Conservation (phyloP, 2,329 filamentous ascomycete genomes). For the Pezizomycotina sp. region DNA sequence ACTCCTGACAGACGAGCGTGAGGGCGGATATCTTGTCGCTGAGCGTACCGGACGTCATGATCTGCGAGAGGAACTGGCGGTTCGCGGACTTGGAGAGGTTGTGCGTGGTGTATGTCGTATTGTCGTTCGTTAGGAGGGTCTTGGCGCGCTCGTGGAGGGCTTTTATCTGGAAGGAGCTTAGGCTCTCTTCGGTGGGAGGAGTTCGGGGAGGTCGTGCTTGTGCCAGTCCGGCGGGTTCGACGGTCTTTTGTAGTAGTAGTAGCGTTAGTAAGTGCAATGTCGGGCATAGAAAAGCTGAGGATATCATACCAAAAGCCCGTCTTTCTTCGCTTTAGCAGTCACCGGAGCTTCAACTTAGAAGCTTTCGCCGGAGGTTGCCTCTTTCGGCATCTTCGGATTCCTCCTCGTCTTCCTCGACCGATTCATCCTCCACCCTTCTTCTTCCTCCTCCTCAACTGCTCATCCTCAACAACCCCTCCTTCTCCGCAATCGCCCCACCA, state of each 20-base stretch:
- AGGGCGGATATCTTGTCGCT: conserved; percentile 93
- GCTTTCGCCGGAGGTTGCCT: no score
- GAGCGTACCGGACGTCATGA: conserved; percentile 90
- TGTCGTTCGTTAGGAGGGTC: conserved; percentile 60
- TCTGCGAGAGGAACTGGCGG: conserved; percentile 89
- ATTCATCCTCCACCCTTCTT: conserved; percentile 27
- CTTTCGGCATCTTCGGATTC: conserved; percentile 6
- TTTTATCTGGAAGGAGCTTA: conserved; percentile 27
- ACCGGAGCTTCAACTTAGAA: neutral
- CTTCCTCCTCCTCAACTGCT: conserved; percentile 30
- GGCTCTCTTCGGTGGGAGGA: conserved; percentile 29
- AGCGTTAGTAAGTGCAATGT: conserved; percentile 21
- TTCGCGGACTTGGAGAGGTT: conserved; percentile 66
- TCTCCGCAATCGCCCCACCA: conserved; percentile 32
- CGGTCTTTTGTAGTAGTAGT: conserved; percentile 32
- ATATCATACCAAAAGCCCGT: conserved; percentile 23
- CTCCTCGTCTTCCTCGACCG: conserved; percentile 25
- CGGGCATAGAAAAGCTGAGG: conserved; percentile 22
- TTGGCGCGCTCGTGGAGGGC: conserved; percentile 53
- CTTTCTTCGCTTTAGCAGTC: neutral
- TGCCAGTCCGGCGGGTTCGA: conserved; percentile 53
- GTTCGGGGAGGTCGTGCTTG: conserved; percentile 38
- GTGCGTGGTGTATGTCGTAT: conserved; percentile 52
- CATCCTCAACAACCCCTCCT: conserved; percentile 31
- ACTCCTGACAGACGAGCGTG: conserved; percentile 88